These are phyloP conservation scores for Gamarada debralockiae DNA, from an alignment of 495 filamentous ascomycete species.

Conservation along the genomic window DNA sequence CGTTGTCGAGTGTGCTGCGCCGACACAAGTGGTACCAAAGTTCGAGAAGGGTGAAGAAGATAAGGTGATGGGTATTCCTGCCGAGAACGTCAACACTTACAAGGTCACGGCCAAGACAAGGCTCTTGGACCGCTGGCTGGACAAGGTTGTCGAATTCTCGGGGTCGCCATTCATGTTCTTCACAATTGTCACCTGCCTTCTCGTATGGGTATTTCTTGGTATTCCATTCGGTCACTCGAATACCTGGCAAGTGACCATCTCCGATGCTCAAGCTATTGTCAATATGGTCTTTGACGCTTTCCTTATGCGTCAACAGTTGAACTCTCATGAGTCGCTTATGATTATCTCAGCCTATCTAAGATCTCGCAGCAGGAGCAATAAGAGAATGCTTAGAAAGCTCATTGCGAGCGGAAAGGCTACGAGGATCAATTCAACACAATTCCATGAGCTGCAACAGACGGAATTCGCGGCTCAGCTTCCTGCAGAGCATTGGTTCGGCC, in stretches of 20 bases:
- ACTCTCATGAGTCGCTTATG: constrained; percentile 27
- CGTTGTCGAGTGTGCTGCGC: constrained; percentile 22
- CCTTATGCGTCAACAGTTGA: constrained; percentile 38
- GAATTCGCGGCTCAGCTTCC: constrained; percentile 16
- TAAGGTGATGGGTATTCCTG: not conserved
- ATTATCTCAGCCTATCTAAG: constrained; percentile 24
- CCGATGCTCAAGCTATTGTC: constrained; percentile 35
- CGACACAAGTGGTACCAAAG: constrained; percentile 18
- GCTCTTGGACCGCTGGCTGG: constrained; percentile 32
- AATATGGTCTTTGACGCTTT: constrained; percentile 37
- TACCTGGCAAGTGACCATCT: constrained; percentile 34
- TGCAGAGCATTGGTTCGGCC: constrained; percentile 25
- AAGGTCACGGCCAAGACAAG: constrained; percentile 17
- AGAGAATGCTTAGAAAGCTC: constrained; percentile 29
- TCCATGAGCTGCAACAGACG: constrained; percentile 15
- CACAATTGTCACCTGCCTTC: constrained; percentile 24
- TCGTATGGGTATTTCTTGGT: constrained; percentile 28
- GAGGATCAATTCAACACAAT: constrained; percentile 10
- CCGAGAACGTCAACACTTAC: constrained; percentile 20
- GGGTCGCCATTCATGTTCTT: constrained; percentile 29
- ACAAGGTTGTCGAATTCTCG: constrained; percentile 24
- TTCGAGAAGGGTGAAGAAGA: constrained; percentile 6
- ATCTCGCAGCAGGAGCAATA: constrained; percentile 30
- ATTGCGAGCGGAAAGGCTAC: constrained; percentile 15
- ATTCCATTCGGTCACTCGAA: constrained; percentile 28